Percentiles rank a stretch among this genome's conserved stretches.
Conservation (phyloP, 2,329 filamentous ascomycete genomes). For the Exophiala xenobiotica region DNA sequence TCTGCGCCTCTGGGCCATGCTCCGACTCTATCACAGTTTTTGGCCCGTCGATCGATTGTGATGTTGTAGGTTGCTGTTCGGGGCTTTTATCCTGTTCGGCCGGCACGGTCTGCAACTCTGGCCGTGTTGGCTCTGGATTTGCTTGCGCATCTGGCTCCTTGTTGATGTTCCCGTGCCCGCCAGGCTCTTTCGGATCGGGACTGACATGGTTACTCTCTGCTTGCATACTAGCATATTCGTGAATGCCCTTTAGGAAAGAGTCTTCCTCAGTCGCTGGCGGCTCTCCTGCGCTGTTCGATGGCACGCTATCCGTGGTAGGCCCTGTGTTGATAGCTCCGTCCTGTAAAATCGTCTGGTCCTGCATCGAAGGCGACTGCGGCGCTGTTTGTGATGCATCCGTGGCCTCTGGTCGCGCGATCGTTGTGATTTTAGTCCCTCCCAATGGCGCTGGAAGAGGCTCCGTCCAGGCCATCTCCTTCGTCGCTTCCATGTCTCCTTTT, state of each 20-base stretch:
- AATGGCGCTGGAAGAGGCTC: too few relatives aligned
- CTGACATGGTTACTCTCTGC: conserved; percentile 10
- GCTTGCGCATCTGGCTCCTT: not conserved
- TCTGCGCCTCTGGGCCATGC: too few relatives aligned
- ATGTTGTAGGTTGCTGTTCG: not conserved
- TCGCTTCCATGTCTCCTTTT: too few relatives aligned
- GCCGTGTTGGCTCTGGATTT: not conserved
- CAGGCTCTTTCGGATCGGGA: conserved; percentile 1
- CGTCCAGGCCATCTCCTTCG: too few relatives aligned
- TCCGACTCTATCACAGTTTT: too few relatives aligned
- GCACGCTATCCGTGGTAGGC: not conserved
- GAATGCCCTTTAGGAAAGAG: conserved; percentile 44
- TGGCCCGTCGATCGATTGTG: too few relatives aligned
- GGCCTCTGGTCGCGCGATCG: too few relatives aligned
- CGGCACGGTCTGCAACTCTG: too few relatives aligned
- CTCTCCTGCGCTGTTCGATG: not conserved
- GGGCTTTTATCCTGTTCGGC: not conserved
- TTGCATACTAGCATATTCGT: conserved; percentile 40
- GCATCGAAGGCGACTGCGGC: not conserved
- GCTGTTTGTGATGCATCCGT: too few relatives aligned
- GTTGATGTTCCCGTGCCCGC: not conserved
- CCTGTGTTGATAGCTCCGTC: not conserved
- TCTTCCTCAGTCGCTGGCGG: conserved; percentile 1
- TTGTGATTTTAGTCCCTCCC: too few relatives aligned
- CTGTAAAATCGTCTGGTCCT: not conserved